Evolutionary conservation across 208 protist species (phyloP).

Genomic region (Leishmania aethiopica): DNA sequence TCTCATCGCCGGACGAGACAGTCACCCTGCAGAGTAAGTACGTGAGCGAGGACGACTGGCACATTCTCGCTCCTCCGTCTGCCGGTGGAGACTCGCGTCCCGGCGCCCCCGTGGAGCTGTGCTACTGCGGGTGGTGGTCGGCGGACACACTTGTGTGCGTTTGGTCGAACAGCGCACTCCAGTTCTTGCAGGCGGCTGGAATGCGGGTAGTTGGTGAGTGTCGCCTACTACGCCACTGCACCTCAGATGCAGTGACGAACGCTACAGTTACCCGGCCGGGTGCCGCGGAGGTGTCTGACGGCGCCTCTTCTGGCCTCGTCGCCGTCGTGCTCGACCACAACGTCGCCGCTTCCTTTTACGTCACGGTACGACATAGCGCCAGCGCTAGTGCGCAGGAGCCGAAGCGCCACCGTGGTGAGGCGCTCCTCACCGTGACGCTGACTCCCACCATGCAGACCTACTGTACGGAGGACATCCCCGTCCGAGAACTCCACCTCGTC

Average conservation of each 20-base stretch:
- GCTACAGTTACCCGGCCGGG: constrained; percentile 17
- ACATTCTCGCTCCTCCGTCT: constrained; percentile 22
- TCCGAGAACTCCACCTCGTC: constrained; percentile 53
- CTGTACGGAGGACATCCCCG: constrained; percentile 59
- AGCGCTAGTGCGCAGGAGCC: background rate
- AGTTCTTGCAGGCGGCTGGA: constrained; percentile 17
- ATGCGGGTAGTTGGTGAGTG: constrained; percentile 18
- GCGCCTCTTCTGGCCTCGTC: constrained; percentile 29
- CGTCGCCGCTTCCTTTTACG: constrained; percentile 47
- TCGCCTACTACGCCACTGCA: constrained; percentile 25
- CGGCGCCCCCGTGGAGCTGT: constrained; percentile 12
- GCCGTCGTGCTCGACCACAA: constrained; percentile 53
- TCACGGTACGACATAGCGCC: constrained; percentile 8
- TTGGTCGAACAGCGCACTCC: constrained; percentile 61
- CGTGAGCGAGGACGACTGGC: constrained; percentile 16
- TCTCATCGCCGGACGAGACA: constrained; percentile 11
- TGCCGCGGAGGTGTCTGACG: background rate
- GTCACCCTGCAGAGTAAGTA: constrained; percentile 16
- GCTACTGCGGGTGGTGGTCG: constrained; percentile 54
- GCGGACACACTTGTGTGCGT: constrained; percentile 42
- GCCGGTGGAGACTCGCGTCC: background rate
- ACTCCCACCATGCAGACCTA: constrained; percentile 31
- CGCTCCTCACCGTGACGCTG: constrained; percentile 6
- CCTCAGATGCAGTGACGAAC: constrained; percentile 22
- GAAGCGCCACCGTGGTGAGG: constrained; percentile 18